Percentiles rank a stretch among this genome's conserved stretches.
Conservation (phyloP, 345 rosid genomes). For the Anacardium occidentale region DNA sequence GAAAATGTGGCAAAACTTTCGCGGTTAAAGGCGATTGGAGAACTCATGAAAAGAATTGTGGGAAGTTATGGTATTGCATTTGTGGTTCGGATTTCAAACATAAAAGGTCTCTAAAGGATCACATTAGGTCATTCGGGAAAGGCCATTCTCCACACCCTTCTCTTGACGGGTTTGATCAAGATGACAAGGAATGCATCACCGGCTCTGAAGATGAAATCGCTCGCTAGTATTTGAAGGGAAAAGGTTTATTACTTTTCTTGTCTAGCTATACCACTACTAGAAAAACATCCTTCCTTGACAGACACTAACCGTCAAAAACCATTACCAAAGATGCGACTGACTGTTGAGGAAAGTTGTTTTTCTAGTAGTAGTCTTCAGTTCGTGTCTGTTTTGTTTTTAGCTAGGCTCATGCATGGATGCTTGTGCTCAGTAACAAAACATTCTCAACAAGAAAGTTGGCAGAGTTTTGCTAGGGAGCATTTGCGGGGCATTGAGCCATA, state of each 20-base stretch:
- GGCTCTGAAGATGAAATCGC: conserved; percentile 54
- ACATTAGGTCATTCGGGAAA: conserved; percentile 83
- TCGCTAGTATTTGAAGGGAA: background rate
- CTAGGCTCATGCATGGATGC: conserved; percentile 30
- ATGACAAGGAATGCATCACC: conserved; percentile 59
- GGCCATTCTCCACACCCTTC: conserved; percentile 94
- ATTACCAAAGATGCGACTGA: too few relatives aligned
- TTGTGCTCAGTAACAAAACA: conserved; percentile 74
- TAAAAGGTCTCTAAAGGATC: conserved; percentile 96
- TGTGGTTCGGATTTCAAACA: conserved; percentile 99
- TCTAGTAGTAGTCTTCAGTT: background rate
- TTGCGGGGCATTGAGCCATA: conserved; percentile 38
- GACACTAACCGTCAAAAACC: too few relatives aligned
- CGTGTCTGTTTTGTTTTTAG: background rate
- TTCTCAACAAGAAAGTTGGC: conserved; percentile 46
- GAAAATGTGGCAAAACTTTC: conserved; percentile 82
- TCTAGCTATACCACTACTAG: background rate
- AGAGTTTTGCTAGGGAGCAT: conserved; percentile 73
- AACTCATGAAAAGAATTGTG: conserved; percentile 97
- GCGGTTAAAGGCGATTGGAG: conserved; percentile 99
- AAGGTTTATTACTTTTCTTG: background rate
- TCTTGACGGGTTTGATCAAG: conserved; percentile 53
- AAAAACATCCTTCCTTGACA: too few relatives aligned
- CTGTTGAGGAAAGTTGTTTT: too few relatives aligned
- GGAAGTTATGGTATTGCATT: conserved; percentile 93